Base-by-base conservation (phyloP, 495 filamentous ascomycete species). In the Penicillium steckii region DNA sequence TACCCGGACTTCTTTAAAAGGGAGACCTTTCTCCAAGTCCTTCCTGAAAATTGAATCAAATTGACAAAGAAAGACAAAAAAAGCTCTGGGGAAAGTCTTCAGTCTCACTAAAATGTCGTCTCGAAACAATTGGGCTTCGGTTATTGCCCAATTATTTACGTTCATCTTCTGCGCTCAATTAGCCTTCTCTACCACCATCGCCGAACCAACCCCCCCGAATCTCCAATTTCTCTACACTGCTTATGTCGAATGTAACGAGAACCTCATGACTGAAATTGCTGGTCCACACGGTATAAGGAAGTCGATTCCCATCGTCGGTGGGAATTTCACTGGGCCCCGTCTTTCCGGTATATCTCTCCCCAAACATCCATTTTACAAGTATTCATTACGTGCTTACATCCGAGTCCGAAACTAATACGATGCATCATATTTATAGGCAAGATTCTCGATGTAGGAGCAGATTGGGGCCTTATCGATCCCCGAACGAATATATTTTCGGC, bases 361-460 rank as follows among this genome's bases (percentile, higher is more conserved):
- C 10, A 23, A 41, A 10, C 19, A 2, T 18, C 18, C 30, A 26
- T 22, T 35, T 38, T 18, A 24, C 17, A 26, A 18, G 5, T 8
- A 15, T 15, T 26, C 32, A 40, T 17, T 22, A 9, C 21, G 24
- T 6, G n/a, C n/a, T n/a, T n/a, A n/a, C n/a, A n/a, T n/a, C n/a
- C n/a, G n/a, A n/a, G n/a, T n/a, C n/a, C n/a, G n/a, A n/a, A n/a
- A n/a, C n/a, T n/a, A n/a, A n/a, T n/a, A n/a, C n/a, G n/a, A n/a
- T n/a, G n/a, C n/a, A 4, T 4, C 9, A 8, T 25, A 1, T 26
- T 12, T 17, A 17, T 37, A 61, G 67, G 67, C 23, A 49, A 64
- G 29, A 64, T 70, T 41, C 56, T 60, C 18, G 50, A 64, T 44
- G 53, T 67, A n/a, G 67, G 67, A 22, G 67, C 60, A n/a, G 67